A percentile compares a stretch with the other conserved stretches of the same genome.
Evolutionary conservation across 164 flowering plant species (phyloP).

Genomic region (Berberis thunbergii): DNA sequence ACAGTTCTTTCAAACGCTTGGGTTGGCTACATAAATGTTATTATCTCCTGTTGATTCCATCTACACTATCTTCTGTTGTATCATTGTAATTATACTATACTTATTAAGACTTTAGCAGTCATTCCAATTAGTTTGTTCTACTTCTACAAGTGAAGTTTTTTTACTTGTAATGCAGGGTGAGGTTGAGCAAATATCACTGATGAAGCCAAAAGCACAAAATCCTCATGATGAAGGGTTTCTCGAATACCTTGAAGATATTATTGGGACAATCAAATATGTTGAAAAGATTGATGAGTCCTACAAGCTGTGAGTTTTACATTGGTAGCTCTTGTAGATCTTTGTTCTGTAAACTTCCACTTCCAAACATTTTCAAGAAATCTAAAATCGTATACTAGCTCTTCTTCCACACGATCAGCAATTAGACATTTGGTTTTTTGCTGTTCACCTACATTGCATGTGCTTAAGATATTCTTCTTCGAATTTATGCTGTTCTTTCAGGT

Average conservation of each 20-base stretch:
- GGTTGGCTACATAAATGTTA: too few relatives aligned
- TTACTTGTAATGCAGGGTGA: constrained; percentile 53
- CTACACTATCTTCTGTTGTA: too few relatives aligned
- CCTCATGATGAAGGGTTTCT: constrained; percentile 97
- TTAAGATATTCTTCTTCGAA: not conserved
- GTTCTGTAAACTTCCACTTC: not conserved
- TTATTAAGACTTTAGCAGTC: too few relatives aligned
- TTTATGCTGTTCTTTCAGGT: constrained; percentile 24
- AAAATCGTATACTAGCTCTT: too few relatives aligned
- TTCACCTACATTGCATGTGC: too few relatives aligned
- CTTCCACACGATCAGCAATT: too few relatives aligned
- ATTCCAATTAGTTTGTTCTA: too few relatives aligned
- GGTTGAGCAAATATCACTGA: constrained; percentile 95
- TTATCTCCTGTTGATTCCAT: too few relatives aligned
- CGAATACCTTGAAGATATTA: constrained; percentile 94
- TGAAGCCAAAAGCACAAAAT: constrained; percentile 97
- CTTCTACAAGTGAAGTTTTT: too few relatives aligned
- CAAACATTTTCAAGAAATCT: too few relatives aligned
- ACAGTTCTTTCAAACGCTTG: not conserved
- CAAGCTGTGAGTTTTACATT: constrained; percentile 54
- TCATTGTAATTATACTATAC: too few relatives aligned
- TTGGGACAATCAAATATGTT: constrained; percentile 92
- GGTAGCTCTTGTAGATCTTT: not conserved
- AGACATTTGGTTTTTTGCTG: too few relatives aligned
- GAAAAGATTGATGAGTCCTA: constrained; percentile 79